Evolutionary conservation across 1,284 basidiomycete genomes (phyloP), one percentile per base, ranked within the genome.

Genomic region (Apiotrichum sp.): DNA sequence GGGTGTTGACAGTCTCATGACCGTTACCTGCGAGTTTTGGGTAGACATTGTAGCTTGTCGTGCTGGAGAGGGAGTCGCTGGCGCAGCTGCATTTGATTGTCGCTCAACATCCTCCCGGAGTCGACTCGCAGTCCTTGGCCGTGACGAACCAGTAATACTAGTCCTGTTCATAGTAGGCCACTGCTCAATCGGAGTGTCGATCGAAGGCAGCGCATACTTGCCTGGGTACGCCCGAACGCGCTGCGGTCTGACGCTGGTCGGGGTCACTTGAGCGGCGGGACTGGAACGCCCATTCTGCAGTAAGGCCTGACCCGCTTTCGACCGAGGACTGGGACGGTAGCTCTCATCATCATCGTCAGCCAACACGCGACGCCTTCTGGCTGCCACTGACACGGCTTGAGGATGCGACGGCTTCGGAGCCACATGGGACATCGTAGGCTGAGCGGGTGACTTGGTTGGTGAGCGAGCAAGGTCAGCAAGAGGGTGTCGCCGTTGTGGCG

Each of bases 161-260:
- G 56, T 45, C 2, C 61, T 58, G 22, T 38, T 49, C 5, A 32
- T 47, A 3, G 53, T 56, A 0, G 64, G 64, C 65, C 65, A 66
- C 42, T 62, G 42, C 5, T 55, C 34, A 1, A 59, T 47, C 1
- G 63, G 63, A 6, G 61, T 55, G 32, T 65, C 62, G 42, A 63
- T 47, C 0, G 54, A 16, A 0, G 63, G 65, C 0, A 66, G 42
- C 10, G 51, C 53, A 42, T 66, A 66, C 50, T 52, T 53, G 11
- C 65, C 65, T 1, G 54, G 43, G 4, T 43, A 41, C 9, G 53
- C 43, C 6, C 13, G 14, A 2, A 43, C 45, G 4, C 59, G 51
- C 10, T 41, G 41, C 0, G 55, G 50, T 8, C 59, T 52, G 0
- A 47, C 40, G 6, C 47, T 14, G 7, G 47, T 14, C n/a, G 10